Conservation (phyloP, 805 yeast species). For the Debaryomyces prosopidis region DNA sequence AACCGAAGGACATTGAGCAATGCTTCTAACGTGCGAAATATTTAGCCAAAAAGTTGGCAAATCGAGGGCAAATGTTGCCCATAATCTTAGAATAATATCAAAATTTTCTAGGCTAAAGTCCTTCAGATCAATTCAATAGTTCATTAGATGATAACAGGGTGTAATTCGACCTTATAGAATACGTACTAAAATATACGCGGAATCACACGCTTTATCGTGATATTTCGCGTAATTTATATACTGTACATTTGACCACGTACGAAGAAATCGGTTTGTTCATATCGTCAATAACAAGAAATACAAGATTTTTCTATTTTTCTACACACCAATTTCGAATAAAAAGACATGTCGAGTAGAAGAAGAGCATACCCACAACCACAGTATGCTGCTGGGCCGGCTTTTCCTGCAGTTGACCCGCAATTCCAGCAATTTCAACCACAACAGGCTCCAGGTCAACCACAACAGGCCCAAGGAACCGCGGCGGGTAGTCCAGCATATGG, state of each 20-base stretch:
- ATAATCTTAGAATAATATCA: no score
- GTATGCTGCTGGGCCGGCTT: constrained; percentile 33
- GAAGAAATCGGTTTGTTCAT: neutral
- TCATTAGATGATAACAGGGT: neutral
- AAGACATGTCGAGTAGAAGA: constrained; percentile 40
- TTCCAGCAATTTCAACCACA: constrained; percentile 14
- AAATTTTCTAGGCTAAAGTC: no score
- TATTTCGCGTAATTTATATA: neutral
- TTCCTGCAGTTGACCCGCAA: constrained; percentile 16
- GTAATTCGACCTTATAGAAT: neutral
- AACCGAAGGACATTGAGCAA: no score
- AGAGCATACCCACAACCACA: constrained; percentile 51
- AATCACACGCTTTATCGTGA: neutral
- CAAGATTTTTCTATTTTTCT: neutral
- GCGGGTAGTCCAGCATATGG: constrained; percentile 20
- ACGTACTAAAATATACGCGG: neutral
- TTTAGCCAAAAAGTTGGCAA: no score
- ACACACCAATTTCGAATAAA: neutral
- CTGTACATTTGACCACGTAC: constrained; percentile 5
- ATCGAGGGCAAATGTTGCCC: no score
- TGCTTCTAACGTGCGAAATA: no score
- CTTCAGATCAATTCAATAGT: neutral
- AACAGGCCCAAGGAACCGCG: constrained; percentile 4
- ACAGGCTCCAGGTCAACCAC: constrained; percentile 2
- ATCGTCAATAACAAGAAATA: neutral